Evolutionary conservation across 1,284 basidiomycete genomes (phyloP), one percentile per base, ranked within the genome.

Genomic region (Stygiomarasmius scandens): DNA sequence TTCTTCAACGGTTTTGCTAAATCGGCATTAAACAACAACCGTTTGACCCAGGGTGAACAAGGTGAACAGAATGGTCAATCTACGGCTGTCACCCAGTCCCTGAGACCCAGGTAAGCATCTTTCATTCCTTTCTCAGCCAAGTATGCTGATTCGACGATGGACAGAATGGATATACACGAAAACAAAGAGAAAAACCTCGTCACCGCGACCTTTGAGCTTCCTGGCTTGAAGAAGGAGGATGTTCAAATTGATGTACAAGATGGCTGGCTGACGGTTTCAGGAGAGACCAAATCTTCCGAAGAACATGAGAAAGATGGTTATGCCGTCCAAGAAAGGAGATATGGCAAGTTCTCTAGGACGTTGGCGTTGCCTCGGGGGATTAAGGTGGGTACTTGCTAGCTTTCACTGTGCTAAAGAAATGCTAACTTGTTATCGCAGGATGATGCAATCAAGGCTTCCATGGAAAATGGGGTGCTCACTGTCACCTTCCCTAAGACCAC

Each of bases 81-180:
- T 36, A 38, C 41, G 23, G 44, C 34, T 23, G 49, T 52, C 43
- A n/a, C n/a, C n/a, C n/a, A n/a, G n/a, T n/a, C n/a, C n/a, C 27
- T 55, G n/a, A 50, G 43, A 43, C 58, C 49, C 12, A 52, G 54
- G 58, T 59, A 44, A 44, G 49, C 36, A 11, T 23, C 8, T 19
- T n/a, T n/a, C 10, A n/a, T n/a, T 2, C 29, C 44, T 9, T 6
- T 3, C 32, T 29, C 14, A 14, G 32, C n/a, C 19, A 14, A 9
- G 3, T 27, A n/a, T 20, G 8, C 29, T 32, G 5, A 32, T 12
- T 32, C 12, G 12, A 12, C 12, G n/a, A 32, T 32, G 29, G 12
- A 49, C n/a, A 49, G 48, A 5, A 49, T 49, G 48, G 48, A 49
- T 19, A 25, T 49, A 2, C 48, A 49, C 48, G 48, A 49, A 49